A percentile compares a stretch with the other conserved stretches of the same genome.
phyloP scores from a whole-genome alignment of 345 rosid genomes.

The Dipteronia dyeriana region DNA sequence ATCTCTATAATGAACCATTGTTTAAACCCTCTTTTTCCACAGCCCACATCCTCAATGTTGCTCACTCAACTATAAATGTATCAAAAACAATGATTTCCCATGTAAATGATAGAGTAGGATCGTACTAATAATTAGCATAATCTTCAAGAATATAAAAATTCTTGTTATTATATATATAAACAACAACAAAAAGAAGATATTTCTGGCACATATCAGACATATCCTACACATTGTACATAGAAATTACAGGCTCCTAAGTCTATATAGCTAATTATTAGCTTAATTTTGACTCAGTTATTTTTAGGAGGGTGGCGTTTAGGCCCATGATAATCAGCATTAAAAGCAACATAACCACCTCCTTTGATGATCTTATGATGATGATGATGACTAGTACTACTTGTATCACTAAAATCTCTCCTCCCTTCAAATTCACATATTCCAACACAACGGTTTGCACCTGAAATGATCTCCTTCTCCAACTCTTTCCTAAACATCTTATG shows the following conservation, averaged over 20 bases:
- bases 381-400: conserved; percentile 12
- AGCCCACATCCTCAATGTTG: neutral
- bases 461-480: conserved; percentile 15
- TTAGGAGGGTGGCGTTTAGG: neutral
- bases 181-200: neutral
- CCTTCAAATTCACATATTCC: conserved; percentile 37
- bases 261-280: neutral
- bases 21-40: neutral
- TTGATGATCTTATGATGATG: neutral
- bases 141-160: neutral
- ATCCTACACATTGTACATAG: too few relatives aligned
- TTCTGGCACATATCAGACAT: neutral
- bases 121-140: too few relatives aligned
- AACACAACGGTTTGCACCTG: conserved; percentile 49
- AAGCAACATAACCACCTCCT: conserved; percentile 36
- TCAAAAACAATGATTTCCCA: neutral
- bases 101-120: neutral
- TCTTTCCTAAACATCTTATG: conserved; percentile 16
- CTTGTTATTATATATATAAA: neutral
- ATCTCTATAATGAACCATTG: conserved; percentile 5
- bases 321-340: neutral
- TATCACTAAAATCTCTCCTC: conserved; percentile 15
- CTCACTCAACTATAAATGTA: neutral
- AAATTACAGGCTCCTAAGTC: too few relatives aligned
- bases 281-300: conserved; percentile 35